These are phyloP conservation scores for Sordaria brevicollis DNA, from an alignment of 495 filamentous ascomycete species.

Conservation along the genomic window DNA sequence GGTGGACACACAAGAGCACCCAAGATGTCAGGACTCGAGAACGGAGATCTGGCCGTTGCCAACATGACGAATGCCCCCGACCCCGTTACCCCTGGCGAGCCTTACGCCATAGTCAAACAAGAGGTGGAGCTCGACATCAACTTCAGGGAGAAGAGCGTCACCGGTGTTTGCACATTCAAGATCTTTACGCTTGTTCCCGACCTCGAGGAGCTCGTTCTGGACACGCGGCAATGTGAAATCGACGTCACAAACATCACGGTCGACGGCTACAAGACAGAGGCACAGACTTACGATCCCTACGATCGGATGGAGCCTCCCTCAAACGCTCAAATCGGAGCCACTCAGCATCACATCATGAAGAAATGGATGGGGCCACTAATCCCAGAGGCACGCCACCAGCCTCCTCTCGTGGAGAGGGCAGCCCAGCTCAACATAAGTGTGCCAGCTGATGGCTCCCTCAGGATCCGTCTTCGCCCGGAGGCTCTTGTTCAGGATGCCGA, in stretches of 20 bases:
- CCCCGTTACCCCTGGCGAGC: constrained; percentile 8
- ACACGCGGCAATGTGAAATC: constrained; percentile 78
- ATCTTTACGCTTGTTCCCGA: constrained; percentile 59
- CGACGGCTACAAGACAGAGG: constrained; percentile 52
- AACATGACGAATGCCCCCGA: background rate
- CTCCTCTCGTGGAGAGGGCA: constrained; percentile 28
- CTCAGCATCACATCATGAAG: constrained; percentile 69
- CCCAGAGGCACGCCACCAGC: constrained; percentile 38
- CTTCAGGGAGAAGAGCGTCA: constrained; percentile 62
- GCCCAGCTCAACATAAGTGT: constrained; percentile 26
- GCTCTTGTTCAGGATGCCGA: constrained; percentile 21
- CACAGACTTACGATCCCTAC: constrained; percentile 68
- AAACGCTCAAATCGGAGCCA: constrained; percentile 40
- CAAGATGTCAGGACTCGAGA: background rate
- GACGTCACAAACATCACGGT: constrained; percentile 52
- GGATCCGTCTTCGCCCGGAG: constrained; percentile 26
- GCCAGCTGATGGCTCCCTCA: constrained; percentile 33
- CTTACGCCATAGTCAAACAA: constrained; percentile 58
- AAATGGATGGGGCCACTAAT: constrained; percentile 53
- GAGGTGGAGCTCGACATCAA: constrained; percentile 82
- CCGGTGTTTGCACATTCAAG: constrained; percentile 70
- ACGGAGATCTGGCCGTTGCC: background rate
- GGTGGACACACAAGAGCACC: background rate
- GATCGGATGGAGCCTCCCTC: constrained; percentile 52
- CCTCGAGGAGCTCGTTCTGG: constrained; percentile 60